A percentile compares a stretch with the other conserved stretches of the same genome.
phyloP scores from a whole-genome alignment of 73 alveolate species.

The Paramecium biaurelia region DNA sequence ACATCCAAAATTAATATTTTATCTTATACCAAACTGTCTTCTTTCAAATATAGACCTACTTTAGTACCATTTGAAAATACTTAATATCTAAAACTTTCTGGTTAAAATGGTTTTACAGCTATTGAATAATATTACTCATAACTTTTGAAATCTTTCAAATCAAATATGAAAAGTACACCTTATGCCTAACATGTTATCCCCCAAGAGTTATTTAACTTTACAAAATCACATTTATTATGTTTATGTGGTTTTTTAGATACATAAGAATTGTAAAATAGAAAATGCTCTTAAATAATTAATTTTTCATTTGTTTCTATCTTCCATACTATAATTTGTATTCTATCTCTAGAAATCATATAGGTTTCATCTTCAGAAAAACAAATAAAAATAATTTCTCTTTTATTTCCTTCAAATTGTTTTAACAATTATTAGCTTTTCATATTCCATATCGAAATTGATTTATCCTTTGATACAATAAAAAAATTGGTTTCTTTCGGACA shows the following conservation, averaged over 20 bases:
- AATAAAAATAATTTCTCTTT: neutral
- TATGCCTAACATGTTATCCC: neutral
- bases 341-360: neutral
- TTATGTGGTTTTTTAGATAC: too few species aligned
- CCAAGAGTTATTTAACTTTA: neutral
- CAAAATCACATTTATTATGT: neutral
- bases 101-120: neutral
- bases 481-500: neutral
- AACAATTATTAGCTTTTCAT: neutral
- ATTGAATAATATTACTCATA: neutral
- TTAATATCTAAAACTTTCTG: too few species aligned
- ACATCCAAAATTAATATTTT: neutral
- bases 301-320: neutral
- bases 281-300: too few species aligned
- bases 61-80: neutral
- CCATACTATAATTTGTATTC: neutral
- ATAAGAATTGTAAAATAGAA: too few species aligned
- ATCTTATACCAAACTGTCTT: neutral
- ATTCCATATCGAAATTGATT: neutral
- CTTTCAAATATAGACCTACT: neutral
- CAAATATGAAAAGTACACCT: neutral
- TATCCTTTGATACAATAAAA: neutral
- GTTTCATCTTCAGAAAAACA: neutral
- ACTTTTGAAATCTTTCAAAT: neutral
- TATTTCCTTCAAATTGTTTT: neutral